A percentile compares a stretch with the other conserved stretches of the same genome.
These are phyloP conservation scores for Podila epicladia DNA, from an alignment of 192 early-diverging fungal genomes.

Conservation along the genomic window DNA sequence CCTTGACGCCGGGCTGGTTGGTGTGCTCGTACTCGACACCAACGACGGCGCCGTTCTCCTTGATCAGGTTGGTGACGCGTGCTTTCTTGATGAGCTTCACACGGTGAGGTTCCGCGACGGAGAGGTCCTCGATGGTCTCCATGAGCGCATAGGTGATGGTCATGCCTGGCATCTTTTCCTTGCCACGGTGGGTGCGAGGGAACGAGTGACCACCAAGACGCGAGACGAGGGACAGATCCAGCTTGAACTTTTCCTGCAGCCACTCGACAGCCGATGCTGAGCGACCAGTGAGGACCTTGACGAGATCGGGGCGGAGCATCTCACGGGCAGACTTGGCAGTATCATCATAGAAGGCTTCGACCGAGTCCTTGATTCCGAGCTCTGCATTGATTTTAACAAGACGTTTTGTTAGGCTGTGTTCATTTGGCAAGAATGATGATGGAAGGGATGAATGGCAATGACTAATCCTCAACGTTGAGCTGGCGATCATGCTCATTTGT, in stretches of 20 bases:
- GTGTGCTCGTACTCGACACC: constrained; percentile 81
- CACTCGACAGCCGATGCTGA: constrained; percentile 92
- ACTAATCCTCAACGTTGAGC: too few species aligned
- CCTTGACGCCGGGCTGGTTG: constrained; percentile 64
- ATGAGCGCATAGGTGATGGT: constrained; percentile 94
- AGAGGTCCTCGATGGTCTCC: constrained; percentile 80
- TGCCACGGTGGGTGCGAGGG: constrained; percentile 94
- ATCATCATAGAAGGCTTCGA: constrained; percentile 87
- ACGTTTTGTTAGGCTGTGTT: too few species aligned
- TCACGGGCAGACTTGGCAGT: constrained; percentile 89
- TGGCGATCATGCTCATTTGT: too few species aligned
- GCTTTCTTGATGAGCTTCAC: constrained; percentile 87
- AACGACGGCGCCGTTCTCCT: constrained; percentile 69
- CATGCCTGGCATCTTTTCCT: constrained; percentile 88
- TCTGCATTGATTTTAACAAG: constrained; percentile 10
- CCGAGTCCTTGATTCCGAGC: constrained; percentile 79
- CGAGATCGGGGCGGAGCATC: constrained; percentile 80
- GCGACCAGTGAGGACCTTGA: constrained; percentile 86
- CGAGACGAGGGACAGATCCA: constrained; percentile 89
- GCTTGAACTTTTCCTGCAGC: constrained; percentile 89
- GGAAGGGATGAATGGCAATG: too few species aligned
- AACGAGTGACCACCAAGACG: constrained; percentile 94
- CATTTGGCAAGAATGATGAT: too few species aligned
- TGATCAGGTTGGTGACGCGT: constrained; percentile 77
- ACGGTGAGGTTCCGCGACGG: constrained; percentile 71